Evolutionary conservation across 768 basidiomycete species (phyloP), one percentile per base, ranked within the genome.

Genomic region (Lactarius tabidus): DNA sequence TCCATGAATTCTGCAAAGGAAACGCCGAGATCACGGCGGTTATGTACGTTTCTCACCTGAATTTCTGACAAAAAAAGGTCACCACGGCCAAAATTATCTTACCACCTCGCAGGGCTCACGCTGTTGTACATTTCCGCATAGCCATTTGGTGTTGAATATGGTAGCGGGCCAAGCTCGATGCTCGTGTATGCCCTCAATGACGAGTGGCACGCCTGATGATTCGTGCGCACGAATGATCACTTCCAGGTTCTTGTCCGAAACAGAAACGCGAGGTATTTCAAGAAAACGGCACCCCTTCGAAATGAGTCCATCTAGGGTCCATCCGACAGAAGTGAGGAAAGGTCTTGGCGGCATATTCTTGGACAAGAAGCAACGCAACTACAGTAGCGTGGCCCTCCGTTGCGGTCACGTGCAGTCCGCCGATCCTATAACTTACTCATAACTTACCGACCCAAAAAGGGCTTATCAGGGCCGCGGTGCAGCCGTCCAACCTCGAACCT

Each of bases 131-230:
- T 84, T 66, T 23, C 72, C 65, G 18, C 71, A 65, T 17, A 92
- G 78, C 80, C 84, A 84, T 15, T 87, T 83, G 1, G 84, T 67
- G 33, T 75, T 80, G 71, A 92, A 89, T 51, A 84, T 68, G 0
- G 80, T 69, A 20, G 70, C 69, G 4, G 82, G 80, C 91, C 92
- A 93, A 3, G 72, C 65, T 0, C 75, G 68, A 53, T 81, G 79
- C 57, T 81, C 74, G 60, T 91, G 83, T 74, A 84, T 84, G 17
- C 81, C 83, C 63, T 84, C 77, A 18, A 94, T 80, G 31, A 93
- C 82, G 57, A 91, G 69, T 1, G 91, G 91, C 15, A 74, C 65
- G 1, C 89, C 89, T 18, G 83, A 79, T 10, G 75, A 59, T 35
- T 74, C 67, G 35, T 91, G 79, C 41, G 71, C 72, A 2, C 71